Evolutionary conservation across 345 rosid genomes (phyloP).

Genomic region (Moricandia moricandioides): DNA sequence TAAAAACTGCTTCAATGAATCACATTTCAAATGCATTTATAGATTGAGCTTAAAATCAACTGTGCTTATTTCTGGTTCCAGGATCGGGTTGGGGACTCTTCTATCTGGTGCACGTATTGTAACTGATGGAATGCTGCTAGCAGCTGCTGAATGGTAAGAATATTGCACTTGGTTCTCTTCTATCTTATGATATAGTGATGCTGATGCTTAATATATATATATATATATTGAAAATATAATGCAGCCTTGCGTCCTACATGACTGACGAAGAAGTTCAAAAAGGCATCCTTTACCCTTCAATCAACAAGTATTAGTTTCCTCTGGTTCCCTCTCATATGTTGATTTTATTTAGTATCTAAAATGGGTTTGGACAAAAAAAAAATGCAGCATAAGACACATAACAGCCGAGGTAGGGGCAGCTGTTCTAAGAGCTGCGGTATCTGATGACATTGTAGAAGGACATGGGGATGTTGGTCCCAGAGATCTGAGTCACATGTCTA

Average conservation of each 20-base stretch:
- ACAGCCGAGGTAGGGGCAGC: constrained; percentile 96
- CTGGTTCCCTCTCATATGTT: constrained; percentile 5
- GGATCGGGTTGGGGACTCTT: constrained; percentile 90
- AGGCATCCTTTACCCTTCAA: constrained; percentile 88
- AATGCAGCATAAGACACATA: constrained; percentile 81
- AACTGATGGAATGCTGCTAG: constrained; percentile 83
- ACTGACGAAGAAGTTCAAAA: constrained; percentile 71
- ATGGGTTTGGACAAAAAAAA: constrained; percentile 10
- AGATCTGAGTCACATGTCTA: constrained; percentile 80
- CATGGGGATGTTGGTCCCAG: constrained; percentile 62
- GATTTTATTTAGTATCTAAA: not conserved
- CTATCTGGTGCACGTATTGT: constrained; percentile 76
- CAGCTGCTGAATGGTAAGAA: constrained; percentile 91
- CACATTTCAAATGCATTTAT: not conserved
- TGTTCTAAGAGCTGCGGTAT: constrained; percentile 79
- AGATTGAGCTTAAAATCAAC: not conserved
- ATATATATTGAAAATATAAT: constrained; percentile 21
- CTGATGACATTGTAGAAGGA: constrained; percentile 84
- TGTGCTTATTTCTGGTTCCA: constrained; percentile 32
- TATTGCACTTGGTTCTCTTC: not conserved
- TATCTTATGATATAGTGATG: not conserved
- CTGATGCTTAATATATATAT: not conserved
- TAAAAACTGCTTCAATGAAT: constrained; percentile 6
- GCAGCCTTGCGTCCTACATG: constrained; percentile 97
- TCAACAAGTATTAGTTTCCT: constrained; percentile 59